Percentiles rank a stretch among this genome's conserved stretches.
These are phyloP conservation scores for Rhizopogon roseolus DNA, from an alignment of 768 basidiomycete species.

Conservation along the genomic window DNA sequence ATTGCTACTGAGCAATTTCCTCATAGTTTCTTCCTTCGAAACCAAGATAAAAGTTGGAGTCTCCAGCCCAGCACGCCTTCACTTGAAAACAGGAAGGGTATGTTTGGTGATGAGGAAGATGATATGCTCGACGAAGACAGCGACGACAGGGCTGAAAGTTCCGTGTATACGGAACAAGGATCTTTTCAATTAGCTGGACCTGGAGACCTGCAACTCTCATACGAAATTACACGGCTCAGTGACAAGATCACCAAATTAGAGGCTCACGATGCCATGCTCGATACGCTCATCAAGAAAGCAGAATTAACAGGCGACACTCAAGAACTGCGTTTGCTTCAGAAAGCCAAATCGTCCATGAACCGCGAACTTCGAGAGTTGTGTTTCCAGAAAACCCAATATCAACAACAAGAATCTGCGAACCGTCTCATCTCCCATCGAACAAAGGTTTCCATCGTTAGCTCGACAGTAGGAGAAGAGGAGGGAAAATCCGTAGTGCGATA, in stretches of 20 bases:
- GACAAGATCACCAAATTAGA: slow-evolving; percentile 74
- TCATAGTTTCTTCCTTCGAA: slow-evolving; percentile 12
- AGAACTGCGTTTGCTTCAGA: slow-evolving; percentile 77
- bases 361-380: slow-evolving; percentile 78
- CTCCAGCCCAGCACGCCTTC: slow-evolving; percentile 6
- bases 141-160: slow-evolving; percentile 22
- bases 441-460: slow-evolving; percentile 78
- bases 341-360: slow-evolving; percentile 76
- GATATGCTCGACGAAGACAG: slow-evolving; percentile 45
- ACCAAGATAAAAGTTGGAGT: slow-evolving; percentile 4
- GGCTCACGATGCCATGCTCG: slow-evolving; percentile 78
- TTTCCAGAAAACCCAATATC: slow-evolving; percentile 91
- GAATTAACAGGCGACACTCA: slow-evolving; percentile 88
- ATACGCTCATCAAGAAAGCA: slow-evolving; percentile 88
- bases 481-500: slow-evolving; percentile 92
- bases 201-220: slow-evolving; percentile 83
- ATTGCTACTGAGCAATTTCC: slow-evolving; percentile 76
- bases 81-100: slow-evolving; percentile 22
- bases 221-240: slow-evolving; percentile 77
- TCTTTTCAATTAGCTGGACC: slow-evolving; percentile 79
- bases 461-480: slow-evolving; percentile 75
- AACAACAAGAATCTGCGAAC: slow-evolving; percentile 91
- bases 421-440: slow-evolving; percentile 81
- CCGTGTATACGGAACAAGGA: slow-evolving; percentile 32
- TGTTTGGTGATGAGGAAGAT: slow-evolving; percentile 33